Evolutionary conservation across 148 eudicot species (phyloP), one percentile per base, ranked within the genome.

Genomic region (Persicaria maculosa): DNA sequence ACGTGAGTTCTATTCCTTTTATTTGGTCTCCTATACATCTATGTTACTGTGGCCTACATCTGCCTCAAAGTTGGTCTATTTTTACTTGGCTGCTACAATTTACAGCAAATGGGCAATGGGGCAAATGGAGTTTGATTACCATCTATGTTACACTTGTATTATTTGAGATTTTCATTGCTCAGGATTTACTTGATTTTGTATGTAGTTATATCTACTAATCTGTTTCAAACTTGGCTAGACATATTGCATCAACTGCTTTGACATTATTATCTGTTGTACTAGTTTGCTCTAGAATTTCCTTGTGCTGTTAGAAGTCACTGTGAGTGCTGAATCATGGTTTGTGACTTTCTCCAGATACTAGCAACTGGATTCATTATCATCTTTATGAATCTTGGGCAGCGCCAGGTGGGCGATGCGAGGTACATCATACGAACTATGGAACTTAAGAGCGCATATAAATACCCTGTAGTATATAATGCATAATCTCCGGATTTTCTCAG

Each of bases 341-440:
- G 52, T 46, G 14, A 70, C 4, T 47, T 74, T 31, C 14, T 80
- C 77, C 90, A 95, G 99, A 88, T 96, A 85, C 87, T 96, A 22
- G 97, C 87, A 57, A 96, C 99, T 7, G 99, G 99, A 72, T 96
- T 96, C 74, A 84, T 83, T n/a, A 84, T 93, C 74, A 90, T 96
- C 79, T 90, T 90, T 76, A 74, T 85, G 36, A 96, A 96, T 84
- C 97, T 96, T 74, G 99, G 99, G 64, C 81, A 85, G 75, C 90
- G 99, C 11, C 86, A 88, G 76, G 88, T 79, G 62, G 99, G 99
- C 74, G 99, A 96, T 79, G 83, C 81, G 77, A 96, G 99, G 99
- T 96, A 88, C 45, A 78, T 19, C 16, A 4, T 22, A 4, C 67
- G 16, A 65, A 77, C 53, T 81, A 31, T 31, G 15, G 62, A 20